These are phyloP conservation scores for Lasiodiplodia sp. DNA, from an alignment of 2,329 filamentous ascomycete species.

Conservation along the genomic window DNA sequence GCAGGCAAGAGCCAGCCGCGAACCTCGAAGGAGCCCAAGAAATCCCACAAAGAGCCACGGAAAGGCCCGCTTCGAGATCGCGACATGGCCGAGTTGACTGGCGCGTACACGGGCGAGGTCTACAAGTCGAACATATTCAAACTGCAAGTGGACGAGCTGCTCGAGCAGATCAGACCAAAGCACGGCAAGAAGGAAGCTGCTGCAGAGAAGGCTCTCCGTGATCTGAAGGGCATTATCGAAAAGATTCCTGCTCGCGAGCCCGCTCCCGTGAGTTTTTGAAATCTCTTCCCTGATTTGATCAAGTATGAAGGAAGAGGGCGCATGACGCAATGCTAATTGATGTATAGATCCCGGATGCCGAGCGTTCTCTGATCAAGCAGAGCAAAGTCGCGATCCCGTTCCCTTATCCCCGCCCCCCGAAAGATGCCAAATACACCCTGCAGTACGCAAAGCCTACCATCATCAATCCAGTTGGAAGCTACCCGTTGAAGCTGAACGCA, in stretches of 20 bases:
- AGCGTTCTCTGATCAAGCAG: slow-evolving; percentile 70
- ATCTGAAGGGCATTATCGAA: slow-evolving; percentile 65
- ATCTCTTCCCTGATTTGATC: not conserved
- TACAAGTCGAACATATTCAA: slow-evolving; percentile 74
- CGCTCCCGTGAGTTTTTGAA: slow-evolving; percentile 47
- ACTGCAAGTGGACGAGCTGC: slow-evolving; percentile 69
- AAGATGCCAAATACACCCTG: slow-evolving; percentile 82
- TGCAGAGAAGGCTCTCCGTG: slow-evolving; percentile 62
- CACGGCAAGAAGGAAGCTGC: slow-evolving; percentile 63
- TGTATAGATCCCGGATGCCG: slow-evolving; percentile 70
- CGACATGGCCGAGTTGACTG: slow-evolving; percentile 36
- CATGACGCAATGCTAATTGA: not conserved
- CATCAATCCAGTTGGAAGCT: slow-evolving; percentile 89
- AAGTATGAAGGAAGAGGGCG: not conserved
- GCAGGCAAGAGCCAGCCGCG: slow-evolving; percentile 9
- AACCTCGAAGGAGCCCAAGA: slow-evolving; percentile 30
- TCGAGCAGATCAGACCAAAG: slow-evolving; percentile 64
- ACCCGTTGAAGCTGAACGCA: slow-evolving; percentile 76
- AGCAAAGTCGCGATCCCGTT: slow-evolving; percentile 80
- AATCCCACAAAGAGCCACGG: slow-evolving; percentile 22
- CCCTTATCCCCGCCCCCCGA: slow-evolving; percentile 77
- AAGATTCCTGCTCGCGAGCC: slow-evolving; percentile 59
- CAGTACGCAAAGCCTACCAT: slow-evolving; percentile 76
- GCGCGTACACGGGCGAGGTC: slow-evolving; percentile 59
- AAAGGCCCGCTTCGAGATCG: slow-evolving; percentile 17